Evolutionary conservation across 352 stramenopile species (phyloP).

Genomic region (Globisporangium solare): DNA sequence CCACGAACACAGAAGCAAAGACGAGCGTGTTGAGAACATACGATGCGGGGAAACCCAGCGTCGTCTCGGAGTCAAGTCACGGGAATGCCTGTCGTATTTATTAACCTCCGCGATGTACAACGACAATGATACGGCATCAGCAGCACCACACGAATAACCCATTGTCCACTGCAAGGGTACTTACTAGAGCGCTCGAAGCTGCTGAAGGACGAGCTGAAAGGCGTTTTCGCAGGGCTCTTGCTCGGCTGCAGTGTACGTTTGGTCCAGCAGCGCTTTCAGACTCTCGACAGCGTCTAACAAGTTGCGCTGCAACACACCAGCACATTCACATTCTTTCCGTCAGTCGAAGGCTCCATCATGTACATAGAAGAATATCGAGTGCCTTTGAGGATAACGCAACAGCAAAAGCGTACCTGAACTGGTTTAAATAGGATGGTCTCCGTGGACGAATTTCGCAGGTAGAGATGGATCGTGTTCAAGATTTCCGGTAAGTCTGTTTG

Average conservation of each 20-base stretch:
- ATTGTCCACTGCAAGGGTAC: not conserved
- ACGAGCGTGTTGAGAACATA: conserved; percentile 32
- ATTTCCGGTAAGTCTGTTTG: conserved; percentile 35
- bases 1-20: conserved; percentile 4
- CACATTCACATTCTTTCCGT: too few relatives aligned
- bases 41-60: conserved; percentile 45
- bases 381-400: too few relatives aligned
- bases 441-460: conserved; percentile 74
- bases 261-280: conserved; percentile 50
- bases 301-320: conserved; percentile 35
- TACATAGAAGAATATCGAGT: too few relatives aligned
- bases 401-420: conserved; percentile 43
- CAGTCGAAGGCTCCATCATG: too few relatives aligned
- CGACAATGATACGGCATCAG: conserved; percentile 12
- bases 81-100: conserved; percentile 27
- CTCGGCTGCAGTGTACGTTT: conserved; percentile 50
- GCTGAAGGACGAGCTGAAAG: conserved; percentile 36
- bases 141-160: not conserved
- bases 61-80: conserved; percentile 34
- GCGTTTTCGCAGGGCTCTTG: conserved; percentile 35
- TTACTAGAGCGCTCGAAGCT: conserved; percentile 37
- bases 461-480: conserved; percentile 58
- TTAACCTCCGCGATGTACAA: conserved; percentile 32
- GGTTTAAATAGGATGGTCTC: conserved; percentile 83
- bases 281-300: conserved; percentile 60